Evolutionary conservation across 192 early-diverging fungal genomes (phyloP).

Genomic region (Geranomyces michiganensis): DNA sequence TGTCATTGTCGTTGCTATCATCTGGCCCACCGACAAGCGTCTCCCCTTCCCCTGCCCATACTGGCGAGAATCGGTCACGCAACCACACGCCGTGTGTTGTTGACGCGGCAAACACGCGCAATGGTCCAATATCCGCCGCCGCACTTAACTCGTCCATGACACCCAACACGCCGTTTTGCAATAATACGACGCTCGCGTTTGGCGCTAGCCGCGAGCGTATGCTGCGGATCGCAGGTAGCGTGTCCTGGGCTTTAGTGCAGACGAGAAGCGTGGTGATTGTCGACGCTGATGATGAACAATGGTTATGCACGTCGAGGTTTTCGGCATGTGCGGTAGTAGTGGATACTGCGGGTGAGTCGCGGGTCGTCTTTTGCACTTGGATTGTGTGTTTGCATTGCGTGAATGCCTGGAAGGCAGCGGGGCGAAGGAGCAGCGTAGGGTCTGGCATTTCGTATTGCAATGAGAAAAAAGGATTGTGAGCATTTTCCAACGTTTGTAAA

Average conservation of each 20-base stretch:
- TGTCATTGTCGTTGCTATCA: no score
- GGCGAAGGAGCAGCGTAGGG: constrained; percentile 62
- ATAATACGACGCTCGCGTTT: constrained; percentile 56
- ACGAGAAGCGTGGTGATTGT: constrained; percentile 58
- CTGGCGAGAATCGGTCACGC: constrained; percentile 50
- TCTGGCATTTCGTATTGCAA: constrained; percentile 19
- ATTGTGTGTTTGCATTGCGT: neutral
- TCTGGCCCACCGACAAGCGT: constrained; percentile 51
- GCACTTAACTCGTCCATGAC: constrained; percentile 22
- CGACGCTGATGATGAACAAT: no score
- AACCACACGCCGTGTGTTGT: constrained; percentile 60
- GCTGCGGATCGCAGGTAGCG: constrained; percentile 49
- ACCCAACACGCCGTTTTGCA: constrained; percentile 70
- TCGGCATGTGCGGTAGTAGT: neutral
- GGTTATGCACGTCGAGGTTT: no score
- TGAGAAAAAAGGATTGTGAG: neutral
- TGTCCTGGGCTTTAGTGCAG: constrained; percentile 70
- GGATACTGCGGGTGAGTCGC: neutral
- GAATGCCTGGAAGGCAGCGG: constrained; percentile 44
- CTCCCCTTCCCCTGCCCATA: constrained; percentile 61
- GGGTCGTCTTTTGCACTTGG: neutral
- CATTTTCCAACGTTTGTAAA: neutral
- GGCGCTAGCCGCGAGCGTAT: constrained; percentile 51
- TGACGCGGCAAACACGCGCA: neutral
- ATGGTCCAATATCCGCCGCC: neutral